phyloP scores from a whole-genome alignment of 2,329 filamentous ascomycete species.

The Alternaria atra region DNA sequence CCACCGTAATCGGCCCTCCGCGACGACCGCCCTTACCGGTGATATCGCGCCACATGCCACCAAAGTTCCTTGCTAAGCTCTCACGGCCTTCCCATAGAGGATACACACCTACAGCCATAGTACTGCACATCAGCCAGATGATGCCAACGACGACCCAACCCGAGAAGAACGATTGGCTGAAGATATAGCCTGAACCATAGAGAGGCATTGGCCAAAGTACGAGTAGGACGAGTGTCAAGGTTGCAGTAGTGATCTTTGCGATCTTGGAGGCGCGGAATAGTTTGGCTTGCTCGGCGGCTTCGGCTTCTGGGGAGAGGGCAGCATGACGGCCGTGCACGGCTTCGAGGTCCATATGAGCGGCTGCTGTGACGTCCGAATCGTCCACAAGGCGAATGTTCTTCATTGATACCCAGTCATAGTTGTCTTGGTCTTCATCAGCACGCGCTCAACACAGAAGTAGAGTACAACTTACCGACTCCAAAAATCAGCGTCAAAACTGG shows the following conservation, averaged over 20 bases:
- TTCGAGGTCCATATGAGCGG: slow-evolving; percentile 69
- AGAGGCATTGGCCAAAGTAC: slow-evolving; percentile 92
- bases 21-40: slow-evolving; percentile 30
- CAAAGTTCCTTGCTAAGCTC: slow-evolving; percentile 35
- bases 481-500: slow-evolving; percentile 76
- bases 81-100: slow-evolving; percentile 74
- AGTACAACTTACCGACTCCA: slow-evolving; percentile 48
- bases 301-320: slow-evolving; percentile 39
- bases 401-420: slow-evolving; percentile 89
- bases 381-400: slow-evolving; percentile 78
- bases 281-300: slow-evolving; percentile 52
- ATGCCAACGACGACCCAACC: slow-evolving; percentile 75
- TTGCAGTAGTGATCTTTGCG: slow-evolving; percentile 65
- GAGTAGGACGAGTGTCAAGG: slow-evolving; percentile 74
- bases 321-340: slow-evolving; percentile 58
- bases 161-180: slow-evolving; percentile 81
- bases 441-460: neutral
- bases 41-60: slow-evolving; percentile 40
- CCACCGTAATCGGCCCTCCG: slow-evolving; percentile 18
- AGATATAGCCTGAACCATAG: slow-evolving; percentile 84
- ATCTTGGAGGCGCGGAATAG: slow-evolving; percentile 59
- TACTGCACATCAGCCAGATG: slow-evolving; percentile 79
- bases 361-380: slow-evolving; percentile 74
- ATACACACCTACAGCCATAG: slow-evolving; percentile 79
- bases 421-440: slow-evolving; percentile 71